These are phyloP conservation scores for Lanmaoa pseudosensibilis DNA, from an alignment of 768 basidiomycete genomes.

Conservation along the genomic window DNA sequence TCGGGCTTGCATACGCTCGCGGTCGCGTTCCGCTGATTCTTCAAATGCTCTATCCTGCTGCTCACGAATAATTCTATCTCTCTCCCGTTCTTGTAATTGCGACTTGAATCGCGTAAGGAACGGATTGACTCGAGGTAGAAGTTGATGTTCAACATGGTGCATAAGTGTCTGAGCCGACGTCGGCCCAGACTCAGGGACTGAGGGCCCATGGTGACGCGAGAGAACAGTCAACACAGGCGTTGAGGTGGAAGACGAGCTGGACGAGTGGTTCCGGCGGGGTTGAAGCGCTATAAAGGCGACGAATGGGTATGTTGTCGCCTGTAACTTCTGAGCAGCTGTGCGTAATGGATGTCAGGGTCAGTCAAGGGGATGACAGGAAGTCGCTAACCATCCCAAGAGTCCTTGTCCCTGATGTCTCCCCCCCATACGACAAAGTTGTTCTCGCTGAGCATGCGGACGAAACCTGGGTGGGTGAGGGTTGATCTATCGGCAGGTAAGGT, in stretches of 20 bases:
- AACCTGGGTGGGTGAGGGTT: slow-evolving; percentile 70
- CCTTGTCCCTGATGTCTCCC: slow-evolving; percentile 80
- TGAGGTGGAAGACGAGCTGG: slow-evolving; percentile 35
- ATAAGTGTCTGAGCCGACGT: slow-evolving; percentile 66
- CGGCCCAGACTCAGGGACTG: slow-evolving; percentile 46
- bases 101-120: slow-evolving; percentile 66
- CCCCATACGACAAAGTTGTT: slow-evolving; percentile 88
- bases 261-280: slow-evolving; percentile 50
- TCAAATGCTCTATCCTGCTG: slow-evolving; percentile 82
- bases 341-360: slow-evolving; percentile 1
- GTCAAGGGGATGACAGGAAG: background rate
- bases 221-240: slow-evolving; percentile 71
- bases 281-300: slow-evolving; percentile 90
- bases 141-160: slow-evolving; percentile 63
- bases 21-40: slow-evolving; percentile 63
- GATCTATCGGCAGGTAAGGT: slow-evolving; percentile 40
- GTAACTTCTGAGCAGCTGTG: slow-evolving; percentile 66
- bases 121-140: slow-evolving; percentile 79
- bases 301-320: slow-evolving; percentile 90
- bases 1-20: slow-evolving; percentile 60
- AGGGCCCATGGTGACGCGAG: slow-evolving; percentile 77
- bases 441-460: slow-evolving; percentile 68
- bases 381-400: slow-evolving; percentile 71
- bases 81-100: slow-evolving; percentile 48
- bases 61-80: slow-evolving; percentile 64